phyloP scores from a whole-genome alignment of 257 asterid species.

The Salvia hispanica region DNA sequence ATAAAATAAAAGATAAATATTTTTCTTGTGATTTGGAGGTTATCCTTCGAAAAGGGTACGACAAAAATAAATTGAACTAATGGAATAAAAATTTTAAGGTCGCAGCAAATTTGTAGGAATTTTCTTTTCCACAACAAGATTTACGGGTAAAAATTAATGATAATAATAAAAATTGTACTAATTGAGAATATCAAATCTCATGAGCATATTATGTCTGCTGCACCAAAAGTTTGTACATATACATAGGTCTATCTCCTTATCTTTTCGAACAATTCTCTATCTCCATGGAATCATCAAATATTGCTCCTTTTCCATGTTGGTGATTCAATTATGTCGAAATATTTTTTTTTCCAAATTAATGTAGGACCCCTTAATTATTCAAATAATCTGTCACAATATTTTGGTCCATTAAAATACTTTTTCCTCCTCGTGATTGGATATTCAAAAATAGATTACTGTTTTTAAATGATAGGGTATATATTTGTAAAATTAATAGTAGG shows the following conservation, averaged over 20 bases:
- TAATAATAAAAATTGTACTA: neutral
- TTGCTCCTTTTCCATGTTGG: slow-evolving; percentile 28
- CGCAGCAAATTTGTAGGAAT: too few species aligned
- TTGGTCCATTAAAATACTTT: slow-evolving; percentile 30
- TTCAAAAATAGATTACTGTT: too few species aligned
- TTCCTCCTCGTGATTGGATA: slow-evolving; percentile 21
- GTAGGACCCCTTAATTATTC: slow-evolving; percentile 29
- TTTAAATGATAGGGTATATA: neutral
- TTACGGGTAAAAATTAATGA: neutral
- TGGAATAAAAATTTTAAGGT: too few species aligned
- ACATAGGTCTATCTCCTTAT: slow-evolving; percentile 54
- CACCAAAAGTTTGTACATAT: slow-evolving; percentile 28
- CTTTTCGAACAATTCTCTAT: slow-evolving; percentile 63
- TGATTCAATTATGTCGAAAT: slow-evolving; percentile 32
- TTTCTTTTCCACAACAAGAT: neutral
- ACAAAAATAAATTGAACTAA: too few species aligned
- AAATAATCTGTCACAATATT: slow-evolving; percentile 37
- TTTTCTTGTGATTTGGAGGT: too few species aligned
- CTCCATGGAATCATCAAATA: slow-evolving; percentile 36
- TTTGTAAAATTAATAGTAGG: slow-evolving; percentile 16
- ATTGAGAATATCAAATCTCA: slow-evolving; percentile 33
- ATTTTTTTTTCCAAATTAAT: slow-evolving; percentile 25
- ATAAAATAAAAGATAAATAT: slow-evolving; percentile 15
- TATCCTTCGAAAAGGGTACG: too few species aligned
- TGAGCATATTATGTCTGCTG: slow-evolving; percentile 27